A percentile compares a stretch with the other conserved stretches of the same genome.
Evolutionary conservation across 1,284 basidiomycete species (phyloP).

Genomic region (Peniophora sp.): DNA sequence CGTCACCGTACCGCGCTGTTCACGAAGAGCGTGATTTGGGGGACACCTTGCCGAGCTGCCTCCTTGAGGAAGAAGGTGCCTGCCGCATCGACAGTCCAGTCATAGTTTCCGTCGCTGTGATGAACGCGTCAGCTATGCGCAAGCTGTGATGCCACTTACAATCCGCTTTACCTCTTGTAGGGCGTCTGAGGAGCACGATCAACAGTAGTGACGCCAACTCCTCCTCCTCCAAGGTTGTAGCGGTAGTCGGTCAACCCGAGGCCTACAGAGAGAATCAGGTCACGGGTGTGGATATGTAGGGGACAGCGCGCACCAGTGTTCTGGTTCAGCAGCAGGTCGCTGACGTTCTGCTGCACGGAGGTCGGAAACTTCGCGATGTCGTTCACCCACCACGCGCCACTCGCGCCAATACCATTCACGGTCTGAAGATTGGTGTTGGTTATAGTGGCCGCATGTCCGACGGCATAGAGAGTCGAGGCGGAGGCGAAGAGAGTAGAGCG

Average conservation of each 20-base stretch:
- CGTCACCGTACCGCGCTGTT: slow-evolving; percentile 14
- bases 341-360: slow-evolving; percentile 28
- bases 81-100: slow-evolving; percentile 30
- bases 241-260: slow-evolving; percentile 36
- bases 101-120: slow-evolving; percentile 21
- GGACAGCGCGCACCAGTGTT: not conserved
- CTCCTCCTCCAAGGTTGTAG: slow-evolving; percentile 36
- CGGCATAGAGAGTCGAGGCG: too few species aligned
- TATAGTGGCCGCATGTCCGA: not conserved
- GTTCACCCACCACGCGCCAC: slow-evolving; percentile 39
- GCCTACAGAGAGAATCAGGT: slow-evolving; percentile 13
- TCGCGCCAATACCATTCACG: slow-evolving; percentile 25
- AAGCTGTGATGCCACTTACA: not conserved
- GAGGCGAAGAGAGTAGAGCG: too few species aligned
- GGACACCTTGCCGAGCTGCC: slow-evolving; percentile 14
- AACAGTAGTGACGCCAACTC: slow-evolving; percentile 31
- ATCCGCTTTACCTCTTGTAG: slow-evolving; percentile 28
- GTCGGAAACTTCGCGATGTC: slow-evolving; percentile 34
- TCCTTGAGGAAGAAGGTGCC: slow-evolving; percentile 31
- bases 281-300: too few species aligned
- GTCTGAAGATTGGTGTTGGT: slow-evolving; percentile 17
- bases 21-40: slow-evolving; percentile 19
- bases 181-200: slow-evolving; percentile 33
- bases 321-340: slow-evolving; percentile 30
- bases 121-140: slow-evolving; percentile 8